Evolutionary conservation across 805 yeast species (phyloP), one percentile per base, ranked within the genome.

Genomic region (Candida coquimbonensis): DNA sequence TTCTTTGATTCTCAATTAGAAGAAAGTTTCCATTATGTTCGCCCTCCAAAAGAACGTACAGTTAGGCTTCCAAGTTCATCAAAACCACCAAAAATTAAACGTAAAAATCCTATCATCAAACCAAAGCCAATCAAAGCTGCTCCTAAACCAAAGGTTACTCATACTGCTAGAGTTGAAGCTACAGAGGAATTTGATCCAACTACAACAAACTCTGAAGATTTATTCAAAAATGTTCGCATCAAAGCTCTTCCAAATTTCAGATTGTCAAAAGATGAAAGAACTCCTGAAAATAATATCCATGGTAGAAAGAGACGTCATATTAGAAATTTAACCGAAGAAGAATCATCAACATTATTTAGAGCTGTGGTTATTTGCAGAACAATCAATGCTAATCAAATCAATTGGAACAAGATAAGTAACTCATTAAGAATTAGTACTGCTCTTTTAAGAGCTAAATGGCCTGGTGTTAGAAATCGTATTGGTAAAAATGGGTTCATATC

Each of bases 291-390:
- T 12, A 16, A 16, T n/a, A 9, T 33, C 12, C 11, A 17, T 9
- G 40, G 47, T 9, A 44, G 50, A 38, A 47, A 47, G 39, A 57
- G 53, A 45, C 51, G 62, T 44, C 55, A 52, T 8, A 38, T 45
- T 3, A 36, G 49, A 1, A 50, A 51, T 9, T 42, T 59, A 34
- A 49, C 44, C 19, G 51, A 53, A 24, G 50, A 46, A 27, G 56
- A 56, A 35, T 47, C 52, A 12, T 17, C 53, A 27, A 9, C 35
- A 2, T 66, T 88, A 36, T 76, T 80, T 52, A 72, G 87, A 49
- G 74, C 82, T 3, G 83, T 83, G 13, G 78, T 84, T 12, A 81
- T 87, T 17, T 75, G 83, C 5, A 80, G 82, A 50, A 75, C 89
- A 14, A 72, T 84, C 36, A 70, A 63, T 16, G 71, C 75, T 38